These are phyloP conservation scores for Penicillium sp. DNA, from an alignment of 2,329 filamentous ascomycete species.

Conservation along the genomic window DNA sequence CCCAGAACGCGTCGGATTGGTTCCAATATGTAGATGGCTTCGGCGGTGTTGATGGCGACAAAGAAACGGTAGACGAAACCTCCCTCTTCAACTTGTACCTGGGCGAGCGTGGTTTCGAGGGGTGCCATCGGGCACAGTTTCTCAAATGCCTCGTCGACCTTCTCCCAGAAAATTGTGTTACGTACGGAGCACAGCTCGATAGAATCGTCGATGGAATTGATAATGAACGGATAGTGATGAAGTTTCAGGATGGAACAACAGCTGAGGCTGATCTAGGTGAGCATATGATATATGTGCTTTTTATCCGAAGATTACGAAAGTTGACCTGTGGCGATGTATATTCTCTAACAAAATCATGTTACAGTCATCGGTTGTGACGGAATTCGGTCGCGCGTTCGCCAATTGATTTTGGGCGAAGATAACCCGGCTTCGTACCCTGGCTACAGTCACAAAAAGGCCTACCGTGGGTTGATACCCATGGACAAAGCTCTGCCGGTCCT, in stretches of 20 bases:
- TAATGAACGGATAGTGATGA: conserved; percentile 18
- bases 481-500: conserved; percentile 47
- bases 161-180: conserved; percentile 25
- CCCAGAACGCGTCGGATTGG: conserved; percentile 25
- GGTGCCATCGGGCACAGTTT: conserved; percentile 31
- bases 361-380: conserved; percentile 37
- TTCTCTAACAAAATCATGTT: background rate
- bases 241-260: conserved; percentile 30
- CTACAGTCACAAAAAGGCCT: conserved; percentile 33
- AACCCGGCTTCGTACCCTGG: conserved; percentile 17
- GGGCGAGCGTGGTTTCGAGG: conserved; percentile 28
- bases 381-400: conserved; percentile 29
- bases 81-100: conserved; percentile 29
- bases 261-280: conserved; percentile 29
- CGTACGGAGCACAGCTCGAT: conserved; percentile 31
- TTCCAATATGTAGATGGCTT: conserved; percentile 22
- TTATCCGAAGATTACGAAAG: background rate
- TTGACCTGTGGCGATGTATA: background rate
- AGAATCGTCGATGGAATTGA: conserved; percentile 16
- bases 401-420: conserved; percentile 25
- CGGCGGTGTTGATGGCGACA: conserved; percentile 17
- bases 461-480: conserved; percentile 48
- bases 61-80: conserved; percentile 15
- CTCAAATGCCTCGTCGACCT: conserved; percentile 29
- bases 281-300: conserved; percentile 24